phyloP scores from a whole-genome alignment of 352 stramenopile species.

The Phytophthora melonis region DNA sequence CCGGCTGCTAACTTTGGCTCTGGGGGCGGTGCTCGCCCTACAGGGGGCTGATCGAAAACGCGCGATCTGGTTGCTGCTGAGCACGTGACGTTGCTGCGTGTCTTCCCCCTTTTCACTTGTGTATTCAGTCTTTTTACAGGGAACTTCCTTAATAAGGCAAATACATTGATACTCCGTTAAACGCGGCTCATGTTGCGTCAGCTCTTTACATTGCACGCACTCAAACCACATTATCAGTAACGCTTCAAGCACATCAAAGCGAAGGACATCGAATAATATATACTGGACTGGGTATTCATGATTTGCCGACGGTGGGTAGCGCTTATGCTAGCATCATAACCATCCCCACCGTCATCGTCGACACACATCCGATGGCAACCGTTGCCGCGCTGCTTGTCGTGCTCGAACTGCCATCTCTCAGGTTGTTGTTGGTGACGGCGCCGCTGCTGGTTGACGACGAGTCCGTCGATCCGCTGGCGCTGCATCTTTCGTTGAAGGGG shows the following conservation, averaged over 20 bases:
- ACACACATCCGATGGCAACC: not conserved
- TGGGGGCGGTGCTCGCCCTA: slow-evolving; percentile 22
- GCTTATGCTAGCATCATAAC: not conserved
- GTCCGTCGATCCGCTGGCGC: not conserved
- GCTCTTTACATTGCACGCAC: not conserved
- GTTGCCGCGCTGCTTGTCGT: slow-evolving; percentile 11
- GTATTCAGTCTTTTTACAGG: no score
- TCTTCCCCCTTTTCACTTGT: not conserved
- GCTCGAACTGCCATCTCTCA: slow-evolving; percentile 10
- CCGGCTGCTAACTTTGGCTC: slow-evolving; percentile 9
- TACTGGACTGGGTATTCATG: not conserved
- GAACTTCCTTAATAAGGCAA: no score
- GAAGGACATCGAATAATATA: not conserved
- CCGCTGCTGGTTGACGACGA: slow-evolving; percentile 3
- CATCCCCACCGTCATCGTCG: slow-evolving; percentile 3
- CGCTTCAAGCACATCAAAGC: not conserved
- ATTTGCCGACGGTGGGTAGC: not conserved
- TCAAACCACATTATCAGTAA: not conserved
- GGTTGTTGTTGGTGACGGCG: slow-evolving; percentile 1
- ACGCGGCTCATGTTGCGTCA: not conserved
- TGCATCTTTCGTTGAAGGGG: slow-evolving; percentile 17
- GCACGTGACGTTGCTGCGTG: not conserved
- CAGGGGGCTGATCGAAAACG: slow-evolving; percentile 1
- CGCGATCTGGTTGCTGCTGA: not conserved
- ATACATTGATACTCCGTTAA: not conserved